phyloP scores from a whole-genome alignment of 306 rosid genomes.

The Sesbania bispinosa region DNA sequence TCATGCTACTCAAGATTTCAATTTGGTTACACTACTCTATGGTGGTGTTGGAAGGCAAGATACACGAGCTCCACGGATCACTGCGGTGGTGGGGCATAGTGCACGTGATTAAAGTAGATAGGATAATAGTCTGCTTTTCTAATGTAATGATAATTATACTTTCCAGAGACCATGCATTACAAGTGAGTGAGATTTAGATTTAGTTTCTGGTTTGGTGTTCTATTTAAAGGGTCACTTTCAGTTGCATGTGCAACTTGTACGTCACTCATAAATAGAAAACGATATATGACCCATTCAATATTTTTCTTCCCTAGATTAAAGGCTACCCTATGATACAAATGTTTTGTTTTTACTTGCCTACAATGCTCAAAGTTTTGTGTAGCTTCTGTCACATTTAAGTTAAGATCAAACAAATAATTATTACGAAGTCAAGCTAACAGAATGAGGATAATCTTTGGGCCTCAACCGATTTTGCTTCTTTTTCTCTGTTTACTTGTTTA shows the following conservation, averaged over 20 bases:
- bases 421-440: conserved; percentile 16
- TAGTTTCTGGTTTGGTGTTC: conserved; percentile 10
- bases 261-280: conserved; percentile 40
- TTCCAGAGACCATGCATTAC: not conserved
- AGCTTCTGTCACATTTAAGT: conserved; percentile 16
- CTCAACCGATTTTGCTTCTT: conserved; percentile 17
- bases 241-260: conserved; percentile 53
- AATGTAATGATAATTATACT: not conserved
- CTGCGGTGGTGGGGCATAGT: not conserved
- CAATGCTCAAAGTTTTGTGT: not conserved
- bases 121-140: not conserved
- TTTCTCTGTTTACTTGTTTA: not conserved
- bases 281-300: conserved; percentile 42
- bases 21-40: conserved; percentile 12
- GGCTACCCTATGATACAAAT: conserved; percentile 13
- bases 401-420: conserved; percentile 5
- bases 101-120: conserved; percentile 16
- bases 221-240: conserved; percentile 49
- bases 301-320: conserved; percentile 22
- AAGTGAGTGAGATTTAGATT: conserved; percentile 6
- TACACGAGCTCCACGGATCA: not conserved
- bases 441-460: not conserved
- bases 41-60: conserved; percentile 15
- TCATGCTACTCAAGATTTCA: conserved; percentile 29
- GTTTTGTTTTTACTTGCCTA: conserved; percentile 20